Conservation (phyloP, 768 basidiomycete genomes). For the Tulasnella sp. region DNA sequence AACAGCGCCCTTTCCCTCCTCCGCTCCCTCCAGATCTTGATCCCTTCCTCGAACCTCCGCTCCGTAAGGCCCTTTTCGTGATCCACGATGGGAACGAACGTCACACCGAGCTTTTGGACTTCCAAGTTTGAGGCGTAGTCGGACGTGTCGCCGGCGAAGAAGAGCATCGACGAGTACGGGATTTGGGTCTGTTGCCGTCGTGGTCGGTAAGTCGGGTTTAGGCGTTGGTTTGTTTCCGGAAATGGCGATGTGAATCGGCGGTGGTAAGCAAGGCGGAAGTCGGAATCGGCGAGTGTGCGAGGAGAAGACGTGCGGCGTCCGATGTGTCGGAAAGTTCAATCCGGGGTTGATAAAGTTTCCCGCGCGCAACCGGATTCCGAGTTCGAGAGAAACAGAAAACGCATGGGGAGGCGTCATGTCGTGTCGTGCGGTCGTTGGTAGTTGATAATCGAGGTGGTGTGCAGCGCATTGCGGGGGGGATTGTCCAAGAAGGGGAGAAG, state of each 20-base stretch:
- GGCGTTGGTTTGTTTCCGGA: background rate
- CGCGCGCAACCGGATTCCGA: too few relatives aligned
- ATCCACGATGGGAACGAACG: constrained; percentile 62
- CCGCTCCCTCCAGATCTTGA: constrained; percentile 61
- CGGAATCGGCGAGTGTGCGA: background rate
- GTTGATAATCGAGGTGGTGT: background rate
- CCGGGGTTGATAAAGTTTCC: too few relatives aligned
- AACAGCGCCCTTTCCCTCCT: constrained; percentile 32
- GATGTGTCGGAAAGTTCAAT: constrained; percentile 46
- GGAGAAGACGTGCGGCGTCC: background rate
- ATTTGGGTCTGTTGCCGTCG: constrained; percentile 67
- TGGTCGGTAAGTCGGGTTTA: background rate
- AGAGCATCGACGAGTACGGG: constrained; percentile 73
- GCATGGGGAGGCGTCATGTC: too few relatives aligned
- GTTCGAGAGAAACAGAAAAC: too few relatives aligned
- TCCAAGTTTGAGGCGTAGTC: constrained; percentile 45
- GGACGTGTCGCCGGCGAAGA: constrained; percentile 64
- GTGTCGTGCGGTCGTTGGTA: background rate
- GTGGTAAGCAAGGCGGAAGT: constrained; percentile 42
- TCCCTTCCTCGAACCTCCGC: constrained; percentile 64
- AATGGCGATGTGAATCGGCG: background rate
- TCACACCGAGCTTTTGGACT: constrained; percentile 72
- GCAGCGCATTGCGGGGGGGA: background rate
- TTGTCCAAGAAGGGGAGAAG: background rate
- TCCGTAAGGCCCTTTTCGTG: constrained; percentile 52